Base-by-base conservation (phyloP, 1,284 basidiomycete genomes). In the Xanthoconium separans region DNA sequence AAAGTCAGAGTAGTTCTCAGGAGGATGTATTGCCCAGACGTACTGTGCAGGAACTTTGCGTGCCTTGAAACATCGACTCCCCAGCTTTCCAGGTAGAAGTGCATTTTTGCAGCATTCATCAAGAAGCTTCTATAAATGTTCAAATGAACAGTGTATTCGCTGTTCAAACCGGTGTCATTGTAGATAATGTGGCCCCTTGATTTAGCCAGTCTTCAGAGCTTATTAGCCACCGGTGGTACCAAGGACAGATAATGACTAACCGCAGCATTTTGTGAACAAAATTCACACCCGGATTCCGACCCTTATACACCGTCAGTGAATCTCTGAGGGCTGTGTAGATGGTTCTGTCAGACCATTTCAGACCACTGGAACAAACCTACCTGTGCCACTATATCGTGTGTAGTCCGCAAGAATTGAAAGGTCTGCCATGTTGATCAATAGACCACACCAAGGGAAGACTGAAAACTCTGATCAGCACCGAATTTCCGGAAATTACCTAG, bases 381-480 rank as follows among this genome's bases (percentile, higher is more conserved):
- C 79, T 6, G 73, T 81, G 20, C 75, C 74, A 52, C 78, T 71
- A 63, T 84, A 87, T 53, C 90, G 81, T 4, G 78, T 75, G 64
- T 91, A 89, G 66, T 95, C 89, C 7, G 81, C 83, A 13, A 84
- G 80, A 33, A 97, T 76, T 12, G 91, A 91, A 24, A 97, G 76
- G 59, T 87, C 81, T 24, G 68, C 71, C 74, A 85, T 90, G 62
- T 93, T 73, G 61, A 98, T 89, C 49, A 87, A 65, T 59, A 87
- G 82, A 1, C 94, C 95, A 71, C 95, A 97, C 88, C 93, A 98
- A 1, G 92, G 89, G 65, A 98, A 96, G 43, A 75, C 93, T 47
- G 36, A 44, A 18, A 53, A 42, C 27, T 20, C 18, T 9, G 13
- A 11, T 54, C 8, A 56, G 44, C 50, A 54, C 44, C 42, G 12